Percentiles rank a stretch among this genome's conserved stretches.
phyloP scores from a whole-genome alignment of 2,329 filamentous ascomycete species.

The Iodosphaeria phyllophila region DNA sequence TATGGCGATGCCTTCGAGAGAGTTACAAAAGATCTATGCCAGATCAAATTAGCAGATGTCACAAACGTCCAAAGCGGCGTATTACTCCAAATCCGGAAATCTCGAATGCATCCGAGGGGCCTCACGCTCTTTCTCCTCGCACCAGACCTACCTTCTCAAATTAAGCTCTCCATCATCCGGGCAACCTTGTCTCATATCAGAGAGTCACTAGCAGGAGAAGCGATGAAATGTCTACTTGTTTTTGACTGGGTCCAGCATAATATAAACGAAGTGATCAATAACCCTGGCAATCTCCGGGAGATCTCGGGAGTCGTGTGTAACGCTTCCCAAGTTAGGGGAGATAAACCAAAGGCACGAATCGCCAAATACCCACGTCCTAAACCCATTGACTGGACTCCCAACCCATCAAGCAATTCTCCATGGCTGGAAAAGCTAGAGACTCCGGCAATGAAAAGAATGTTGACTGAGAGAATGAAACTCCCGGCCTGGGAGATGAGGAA shows the following conservation, averaged over 20 bases:
- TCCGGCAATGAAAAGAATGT: conserved; percentile 54
- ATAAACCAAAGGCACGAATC: no score
- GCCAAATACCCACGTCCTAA: no score
- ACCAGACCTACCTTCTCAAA: conserved; percentile 74
- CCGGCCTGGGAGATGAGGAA: conserved; percentile 79
- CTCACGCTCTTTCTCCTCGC: conserved; percentile 52
- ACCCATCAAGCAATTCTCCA: conserved; percentile 38
- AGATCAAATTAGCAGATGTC: conserved; percentile 44
- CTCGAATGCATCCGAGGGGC: conserved; percentile 53
- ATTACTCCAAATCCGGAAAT: conserved; percentile 54
- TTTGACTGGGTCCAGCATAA: conserved; percentile 84
- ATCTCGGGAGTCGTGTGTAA: conserved; percentile 64
- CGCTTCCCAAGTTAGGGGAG: conserved; percentile 39
- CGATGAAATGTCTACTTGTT: conserved; percentile 75
- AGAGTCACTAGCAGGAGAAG: conserved; percentile 57
- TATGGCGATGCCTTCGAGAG: conserved; percentile 56
- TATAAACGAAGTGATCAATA: conserved; percentile 63
- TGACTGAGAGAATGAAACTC: conserved; percentile 49
- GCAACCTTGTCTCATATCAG: conserved; percentile 55
- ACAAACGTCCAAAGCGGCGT: conserved; percentile 30
- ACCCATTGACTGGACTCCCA: conserved; percentile 44
- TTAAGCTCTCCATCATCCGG: conserved; percentile 73
- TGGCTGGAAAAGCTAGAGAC: conserved; percentile 53
- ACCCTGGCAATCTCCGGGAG: conserved; percentile 67
- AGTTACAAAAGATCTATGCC: conserved; percentile 44